Percentiles rank a stretch among this genome's conserved stretches.
These are phyloP conservation scores for Mollisiaceae sp. DNA, from an alignment of 2,329 filamentous ascomycete genomes.

Conservation along the genomic window DNA sequence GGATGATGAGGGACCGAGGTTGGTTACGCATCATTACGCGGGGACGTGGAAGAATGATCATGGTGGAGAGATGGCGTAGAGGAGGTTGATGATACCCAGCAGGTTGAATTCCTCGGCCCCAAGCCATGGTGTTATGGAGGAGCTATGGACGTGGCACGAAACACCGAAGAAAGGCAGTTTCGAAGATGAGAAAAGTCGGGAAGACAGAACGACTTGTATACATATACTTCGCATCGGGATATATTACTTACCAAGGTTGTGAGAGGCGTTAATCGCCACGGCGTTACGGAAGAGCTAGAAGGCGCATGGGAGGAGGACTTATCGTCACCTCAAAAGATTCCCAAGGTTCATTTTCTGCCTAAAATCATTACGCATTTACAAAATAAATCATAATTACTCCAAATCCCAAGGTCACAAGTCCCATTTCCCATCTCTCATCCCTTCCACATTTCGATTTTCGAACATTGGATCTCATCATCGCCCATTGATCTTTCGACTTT, in stretches of 20 bases:
- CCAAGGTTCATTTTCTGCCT: no score
- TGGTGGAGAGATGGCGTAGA: constrained; percentile 25
- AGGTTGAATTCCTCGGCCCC: no score
- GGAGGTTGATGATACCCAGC: no score
- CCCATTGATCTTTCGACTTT: no score
- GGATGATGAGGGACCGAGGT: constrained; percentile 19
- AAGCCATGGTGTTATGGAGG: background rate
- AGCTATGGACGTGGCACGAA: background rate
- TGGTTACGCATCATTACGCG: constrained; percentile 33
- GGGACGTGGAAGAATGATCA: constrained; percentile 32
- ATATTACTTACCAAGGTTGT: background rate
- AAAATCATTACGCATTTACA: no score
- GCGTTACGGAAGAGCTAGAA: background rate
- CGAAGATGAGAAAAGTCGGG: background rate
- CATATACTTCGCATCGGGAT: background rate
- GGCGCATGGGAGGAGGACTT: background rate
- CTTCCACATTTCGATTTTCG: no score
- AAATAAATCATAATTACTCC: no score
- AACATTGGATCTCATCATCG: no score
- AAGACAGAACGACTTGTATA: background rate
- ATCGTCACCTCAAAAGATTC: background rate
- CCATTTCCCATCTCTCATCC: background rate
- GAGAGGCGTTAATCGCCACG: background rate
- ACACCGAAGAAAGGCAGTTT: background rate
- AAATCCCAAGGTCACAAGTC: no score